Conservation (phyloP, 2,329 filamentous ascomycete genomes). For the Bipolaris zeicola region DNA sequence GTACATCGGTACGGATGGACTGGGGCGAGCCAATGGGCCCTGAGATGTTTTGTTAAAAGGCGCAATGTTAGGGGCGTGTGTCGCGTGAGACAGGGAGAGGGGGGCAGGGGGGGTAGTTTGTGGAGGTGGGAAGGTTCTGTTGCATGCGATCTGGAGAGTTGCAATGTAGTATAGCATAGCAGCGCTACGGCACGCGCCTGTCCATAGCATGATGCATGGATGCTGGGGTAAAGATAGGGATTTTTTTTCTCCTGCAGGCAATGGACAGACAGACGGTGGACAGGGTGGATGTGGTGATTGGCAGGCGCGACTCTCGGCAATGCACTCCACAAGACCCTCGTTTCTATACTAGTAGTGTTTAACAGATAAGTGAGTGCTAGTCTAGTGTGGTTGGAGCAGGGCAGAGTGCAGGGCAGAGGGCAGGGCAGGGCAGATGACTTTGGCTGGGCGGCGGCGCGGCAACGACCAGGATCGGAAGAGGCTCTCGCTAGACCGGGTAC, state of each 20-base stretch:
- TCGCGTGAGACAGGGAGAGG: not conserved
- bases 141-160: not conserved
- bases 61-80: not conserved
- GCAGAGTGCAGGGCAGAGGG: not conserved
- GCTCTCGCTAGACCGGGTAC: slow-evolving; percentile 13
- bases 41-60: not conserved
- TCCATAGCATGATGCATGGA: not conserved
- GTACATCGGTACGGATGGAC: slow-evolving; percentile 3
- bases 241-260: not conserved
- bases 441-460: slow-evolving; percentile 19
- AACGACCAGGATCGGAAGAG: slow-evolving; percentile 22
- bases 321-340: slow-evolving; percentile 13
- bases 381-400: too few species aligned
- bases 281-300: slow-evolving; percentile 5
- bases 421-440: slow-evolving; percentile 7
- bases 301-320: slow-evolving; percentile 16
- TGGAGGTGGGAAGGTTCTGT: not conserved
- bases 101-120: not conserved
- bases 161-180: not conserved
- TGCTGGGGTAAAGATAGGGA: slow-evolving; percentile 5
- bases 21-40: not conserved
- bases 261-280: not conserved
- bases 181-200: not conserved
- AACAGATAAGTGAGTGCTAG: not conserved
- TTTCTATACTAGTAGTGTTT: not conserved